phyloP scores from a whole-genome alignment of 371 early-diverging fungal species.

The Enteropsectra breve region DNA sequence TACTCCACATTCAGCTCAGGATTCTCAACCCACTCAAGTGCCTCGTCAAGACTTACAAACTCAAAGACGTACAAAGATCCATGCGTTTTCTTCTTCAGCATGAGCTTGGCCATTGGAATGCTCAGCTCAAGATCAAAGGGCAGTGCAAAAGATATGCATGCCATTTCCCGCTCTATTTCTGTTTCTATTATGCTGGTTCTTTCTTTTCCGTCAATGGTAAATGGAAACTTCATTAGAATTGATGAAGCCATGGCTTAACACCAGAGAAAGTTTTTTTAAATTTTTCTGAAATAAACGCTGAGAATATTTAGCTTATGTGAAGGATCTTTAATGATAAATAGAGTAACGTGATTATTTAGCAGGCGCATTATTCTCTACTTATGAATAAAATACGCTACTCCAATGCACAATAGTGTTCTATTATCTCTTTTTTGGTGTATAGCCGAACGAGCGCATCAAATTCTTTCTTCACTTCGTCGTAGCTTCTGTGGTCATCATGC shows the following conservation, averaged over 20 bases:
- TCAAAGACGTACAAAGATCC: conserved; percentile 32
- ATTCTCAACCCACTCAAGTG: conserved; percentile 20
- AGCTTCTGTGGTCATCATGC: background rate
- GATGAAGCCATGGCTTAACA: too few species aligned
- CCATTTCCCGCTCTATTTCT: conserved; percentile 26
- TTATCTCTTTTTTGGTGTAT: background rate
- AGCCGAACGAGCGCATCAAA: background rate
- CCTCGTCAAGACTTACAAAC: conserved; percentile 34
- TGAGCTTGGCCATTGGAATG: conserved; percentile 10
- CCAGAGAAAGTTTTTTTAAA: too few species aligned
- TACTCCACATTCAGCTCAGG: background rate
- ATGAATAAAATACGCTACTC: too few species aligned
- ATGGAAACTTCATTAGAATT: conserved; percentile 28
- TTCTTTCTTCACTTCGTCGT: background rate
- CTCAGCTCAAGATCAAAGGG: conserved; percentile 11
- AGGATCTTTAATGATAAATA: too few species aligned
- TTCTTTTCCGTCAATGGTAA: conserved; percentile 9
- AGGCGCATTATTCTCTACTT: too few species aligned
- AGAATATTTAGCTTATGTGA: too few species aligned
- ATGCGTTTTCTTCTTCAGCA: conserved; percentile 5
- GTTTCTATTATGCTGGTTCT: conserved; percentile 1
- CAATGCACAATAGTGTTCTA: background rate
- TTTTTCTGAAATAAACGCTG: too few species aligned
- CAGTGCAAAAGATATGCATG: conserved; percentile 27
- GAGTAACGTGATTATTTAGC: too few species aligned